Evolutionary conservation across 164 flowering plant species (phyloP), one percentile per base, ranked within the genome.

Genomic region (Tetrastigma voinierianum): DNA sequence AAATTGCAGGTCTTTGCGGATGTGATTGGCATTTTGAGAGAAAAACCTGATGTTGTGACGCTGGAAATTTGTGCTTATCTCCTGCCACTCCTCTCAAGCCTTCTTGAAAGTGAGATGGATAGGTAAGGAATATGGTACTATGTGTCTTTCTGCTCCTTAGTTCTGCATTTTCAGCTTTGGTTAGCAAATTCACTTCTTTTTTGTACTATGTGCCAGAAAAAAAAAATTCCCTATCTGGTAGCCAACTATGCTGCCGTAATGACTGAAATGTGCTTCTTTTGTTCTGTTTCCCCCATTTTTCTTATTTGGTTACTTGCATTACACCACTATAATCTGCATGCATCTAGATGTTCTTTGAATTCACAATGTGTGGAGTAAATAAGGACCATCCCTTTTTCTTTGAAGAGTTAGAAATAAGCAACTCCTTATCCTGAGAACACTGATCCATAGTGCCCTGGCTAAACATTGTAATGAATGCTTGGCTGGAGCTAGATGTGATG

Each of bases 81-180:
- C 66, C 74, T 95, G 71, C 98, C 98, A 20, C 82, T 89, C 24
- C 89, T 92, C 65, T 55, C 89, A 12, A 65, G 75, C 70, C 88
- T 92, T 71, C 81, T 95, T 40, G 85, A 79, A 57, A 95, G 96
- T 80, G 74, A 82, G 73, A 78, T 88, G 83, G 97, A 95, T 66
- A 84, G 96, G 98, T 91, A 76, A 68, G 51, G 43, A 10, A 46
- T 24, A 14, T 21, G 13, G 32, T 4, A 20, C 53, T 19, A 16
- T 10, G 1, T 40, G n/a, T 43, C 20, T 49, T 56, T 51, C 4
- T 25, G 12, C 25, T 61, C 15, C 19, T 13, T 65, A 19, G n/a
- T 14, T 54, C 17, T 61, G 11, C 23, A 23, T 14, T 14, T 11
- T 32, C n/a, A 25, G n/a, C 18, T 11, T 8, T 13, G 7, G 59